phyloP scores from a whole-genome alignment of 148 eudicot species.

The Polygonum maritimum region DNA sequence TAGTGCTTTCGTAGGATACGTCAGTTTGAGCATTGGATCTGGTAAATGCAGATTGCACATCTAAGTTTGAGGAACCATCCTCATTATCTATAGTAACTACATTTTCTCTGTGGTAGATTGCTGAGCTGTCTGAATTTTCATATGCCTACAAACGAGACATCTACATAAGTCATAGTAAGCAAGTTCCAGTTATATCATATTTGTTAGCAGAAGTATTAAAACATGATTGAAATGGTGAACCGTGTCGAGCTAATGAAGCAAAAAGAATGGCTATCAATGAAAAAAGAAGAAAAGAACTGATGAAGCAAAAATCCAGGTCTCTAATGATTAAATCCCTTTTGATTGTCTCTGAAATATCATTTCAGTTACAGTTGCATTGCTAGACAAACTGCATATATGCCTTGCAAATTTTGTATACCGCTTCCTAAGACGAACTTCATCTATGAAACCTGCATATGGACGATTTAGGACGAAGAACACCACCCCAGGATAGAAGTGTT shows the following conservation, averaged over 20 bases:
- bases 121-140: slow-evolving; percentile 8
- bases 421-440: not conserved
- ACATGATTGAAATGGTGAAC: not conserved
- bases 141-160: not conserved
- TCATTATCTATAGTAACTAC: not conserved
- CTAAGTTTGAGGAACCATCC: not conserved
- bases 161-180: not conserved
- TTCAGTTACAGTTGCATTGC: not conserved
- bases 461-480: not conserved
- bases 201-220: not conserved
- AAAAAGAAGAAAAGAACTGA: not conserved
- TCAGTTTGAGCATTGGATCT: not conserved
- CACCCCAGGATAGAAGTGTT: not conserved
- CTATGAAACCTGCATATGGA: not conserved
- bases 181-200: not conserved
- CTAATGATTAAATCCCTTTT: not conserved
- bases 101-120: not conserved
- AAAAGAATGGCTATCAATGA: not conserved
- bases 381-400: not conserved
- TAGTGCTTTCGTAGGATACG: not conserved
- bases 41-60: not conserved
- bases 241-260: not conserved
- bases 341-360: not conserved
- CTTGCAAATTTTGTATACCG: not conserved
- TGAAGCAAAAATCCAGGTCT: not conserved